Conservation (phyloP, 805 yeast species). For the Zygoascus tannicola region DNA sequence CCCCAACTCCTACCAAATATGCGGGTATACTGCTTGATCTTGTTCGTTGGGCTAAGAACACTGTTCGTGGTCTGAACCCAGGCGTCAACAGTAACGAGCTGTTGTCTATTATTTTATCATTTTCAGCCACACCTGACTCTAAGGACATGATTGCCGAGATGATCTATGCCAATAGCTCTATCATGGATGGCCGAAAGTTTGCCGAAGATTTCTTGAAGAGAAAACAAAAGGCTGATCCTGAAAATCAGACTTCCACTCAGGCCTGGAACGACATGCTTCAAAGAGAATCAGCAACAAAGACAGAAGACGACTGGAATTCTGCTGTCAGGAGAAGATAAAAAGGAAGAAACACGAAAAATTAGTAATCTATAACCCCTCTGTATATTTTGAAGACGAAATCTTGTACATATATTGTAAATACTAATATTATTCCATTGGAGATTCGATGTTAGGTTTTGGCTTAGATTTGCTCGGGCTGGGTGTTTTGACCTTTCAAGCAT, state of each 20-base stretch:
- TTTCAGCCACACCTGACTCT: slow-evolving; percentile 70
- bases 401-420: no score
- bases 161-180: slow-evolving; percentile 74
- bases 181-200: slow-evolving; percentile 91
- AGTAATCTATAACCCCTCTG: no score
- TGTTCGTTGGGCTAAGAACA: slow-evolving; percentile 31
- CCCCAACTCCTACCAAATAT: slow-evolving; percentile 8
- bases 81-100: slow-evolving; percentile 74
- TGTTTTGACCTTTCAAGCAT: no score
- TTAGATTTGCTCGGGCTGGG: no score
- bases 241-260: slow-evolving; percentile 52
- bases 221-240: slow-evolving; percentile 59
- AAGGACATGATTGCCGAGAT: slow-evolving; percentile 86
- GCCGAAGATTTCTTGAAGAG: slow-evolving; percentile 82
- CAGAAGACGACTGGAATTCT: slow-evolving; percentile 26
- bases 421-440: no score
- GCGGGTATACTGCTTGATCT: slow-evolving; percentile 29
- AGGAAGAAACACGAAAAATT: no score
- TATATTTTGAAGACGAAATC: no score
- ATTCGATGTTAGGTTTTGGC: no score
- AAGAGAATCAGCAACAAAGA: slow-evolving; percentile 23
- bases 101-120: slow-evolving; percentile 64
- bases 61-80: slow-evolving; percentile 47
- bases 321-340: slow-evolving; percentile 48
- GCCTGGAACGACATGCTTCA: slow-evolving; percentile 44